Base-by-base conservation (phyloP, 1,284 basidiomycete species). In the Fomitopsis pinicola region DNA sequence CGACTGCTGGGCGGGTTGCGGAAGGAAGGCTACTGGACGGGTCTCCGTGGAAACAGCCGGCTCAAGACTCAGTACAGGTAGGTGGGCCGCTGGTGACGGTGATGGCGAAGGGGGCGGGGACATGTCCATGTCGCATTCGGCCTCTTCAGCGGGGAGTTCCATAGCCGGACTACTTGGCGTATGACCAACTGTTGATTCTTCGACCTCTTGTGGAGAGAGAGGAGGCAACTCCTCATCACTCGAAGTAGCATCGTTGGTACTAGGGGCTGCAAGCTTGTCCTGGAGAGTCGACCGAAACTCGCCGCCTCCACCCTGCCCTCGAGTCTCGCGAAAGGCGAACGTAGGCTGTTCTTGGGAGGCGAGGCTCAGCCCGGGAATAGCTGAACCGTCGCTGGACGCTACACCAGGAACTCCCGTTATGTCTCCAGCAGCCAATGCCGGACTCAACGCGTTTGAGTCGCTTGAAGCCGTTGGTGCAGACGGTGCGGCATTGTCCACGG, bases 81-180 rank as follows among this genome's bases (percentile, higher is more conserved):
- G 15, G 2, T 26, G 56, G 33, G 26, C 42, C 17, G 15, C 17
- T 14, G 61, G 58, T 33, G 58, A 56, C 9, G 42, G 48, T 10
- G 62, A 19, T 19, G 48, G 57, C 30, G 58, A 56, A 10, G 42
- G 48, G 9, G 62, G 30, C 30, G 48, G 57, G 19, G 48, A 59
- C 48, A 59, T 33, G 12, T 59, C 58, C 58, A 54, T 54, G n/a
- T 54, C 35, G 19, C 35, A 54, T 22, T 40, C 52, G 12, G 35
- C 35, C n/a, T 54, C 52, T 22, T 54, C 52, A 12, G n/a, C 35
- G 9, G 52, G n/a, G 35, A 54, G n/a, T 10, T 50, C 14, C 26
- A 9, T 6, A 7, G 48, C 1, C 28, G 5, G 48, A 5, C 15
- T 30, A 33, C 12, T 7, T 22, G 28, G 5, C 15, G 14, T 5